phyloP scores from a whole-genome alignment of 164 flowering plant genomes.

The Akebia trifoliata region DNA sequence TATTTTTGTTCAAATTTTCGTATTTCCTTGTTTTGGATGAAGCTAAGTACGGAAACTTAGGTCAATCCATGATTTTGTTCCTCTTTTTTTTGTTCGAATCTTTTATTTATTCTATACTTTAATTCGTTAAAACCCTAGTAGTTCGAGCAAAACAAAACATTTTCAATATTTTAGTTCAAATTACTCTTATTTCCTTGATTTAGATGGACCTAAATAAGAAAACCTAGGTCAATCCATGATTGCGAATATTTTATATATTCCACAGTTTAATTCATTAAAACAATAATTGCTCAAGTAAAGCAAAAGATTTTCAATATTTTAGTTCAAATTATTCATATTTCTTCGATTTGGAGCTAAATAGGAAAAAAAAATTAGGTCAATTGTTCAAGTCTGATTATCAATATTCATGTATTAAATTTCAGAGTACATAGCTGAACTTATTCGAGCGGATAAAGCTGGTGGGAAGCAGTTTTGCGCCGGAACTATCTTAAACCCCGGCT shows the following conservation, averaged over 20 bases:
- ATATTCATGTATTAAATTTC: slow-evolving; percentile 14
- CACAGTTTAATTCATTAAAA: background rate
- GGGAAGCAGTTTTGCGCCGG: slow-evolving; percentile 58
- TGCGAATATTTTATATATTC: background rate
- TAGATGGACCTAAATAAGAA: background rate
- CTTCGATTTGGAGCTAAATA: background rate
- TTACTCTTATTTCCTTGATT: background rate
- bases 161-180: background rate
- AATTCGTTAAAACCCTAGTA: background rate
- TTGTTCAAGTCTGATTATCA: background rate
- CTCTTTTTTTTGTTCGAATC: too few relatives aligned
- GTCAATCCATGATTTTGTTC: background rate
- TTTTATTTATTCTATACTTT: background rate
- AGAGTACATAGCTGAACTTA: slow-evolving; percentile 66
- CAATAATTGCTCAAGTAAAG: background rate
- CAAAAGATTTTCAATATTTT: background rate
- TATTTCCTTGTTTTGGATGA: background rate
- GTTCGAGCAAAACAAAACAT: too few relatives aligned
- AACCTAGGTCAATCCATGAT: background rate
- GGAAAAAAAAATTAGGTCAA: background rate
- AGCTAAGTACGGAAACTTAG: too few relatives aligned
- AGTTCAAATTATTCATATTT: background rate
- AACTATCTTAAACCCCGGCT: slow-evolving; percentile 79
- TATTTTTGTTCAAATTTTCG: background rate
- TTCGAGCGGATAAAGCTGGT: slow-evolving; percentile 65